Evolutionary conservation across 2,329 filamentous ascomycete genomes (phyloP), one percentile per base, ranked within the genome.

Genomic region (Mariannaea sp.): DNA sequence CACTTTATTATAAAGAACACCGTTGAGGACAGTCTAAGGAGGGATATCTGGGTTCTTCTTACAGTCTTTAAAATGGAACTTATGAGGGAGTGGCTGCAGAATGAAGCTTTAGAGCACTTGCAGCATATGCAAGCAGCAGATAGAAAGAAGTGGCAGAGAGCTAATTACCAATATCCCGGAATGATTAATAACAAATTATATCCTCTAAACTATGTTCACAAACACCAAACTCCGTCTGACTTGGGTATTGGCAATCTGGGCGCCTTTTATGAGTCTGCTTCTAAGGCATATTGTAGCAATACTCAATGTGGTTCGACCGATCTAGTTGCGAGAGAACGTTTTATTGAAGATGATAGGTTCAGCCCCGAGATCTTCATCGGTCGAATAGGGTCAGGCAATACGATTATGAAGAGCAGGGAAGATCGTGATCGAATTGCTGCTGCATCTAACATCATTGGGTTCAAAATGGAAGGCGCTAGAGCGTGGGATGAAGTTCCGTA

Each of bases 1-100:
- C 10, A 26, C 1, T 70, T 69, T 16, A 49, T 36, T 13, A 27
- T 54, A 5, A 71, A 65, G 30, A 33, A 64, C n/a, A 62, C 45
- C 0, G 43, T 64, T 2, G 39, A 57, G 7, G 68, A 72, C 33
- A 51, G 20, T 1, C 61, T 70, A 4, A 60, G 62, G 0, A 17
- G 3, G 9, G 8, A 36, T 16, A 17, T 36, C 33, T 12, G 17
- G 7, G 12, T 8, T 16, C 14, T 36, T 4, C 16, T 36, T 8
- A 12, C 2, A 3, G 4, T 3, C 7, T 4, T 17, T 7, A 36
- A 17, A 20, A 5, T 10, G 17, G 1, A 3, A 19, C 16, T 14
- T 19, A 20, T 16, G 33, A 17, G 7, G 4, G 2, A 36, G 5
- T 6, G 12, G 5, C 5, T 36, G 14, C 4, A 36, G 14, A 19